These are phyloP conservation scores for Geotrichum siamense DNA, from an alignment of 1,139 yeast species.

Conservation along the genomic window DNA sequence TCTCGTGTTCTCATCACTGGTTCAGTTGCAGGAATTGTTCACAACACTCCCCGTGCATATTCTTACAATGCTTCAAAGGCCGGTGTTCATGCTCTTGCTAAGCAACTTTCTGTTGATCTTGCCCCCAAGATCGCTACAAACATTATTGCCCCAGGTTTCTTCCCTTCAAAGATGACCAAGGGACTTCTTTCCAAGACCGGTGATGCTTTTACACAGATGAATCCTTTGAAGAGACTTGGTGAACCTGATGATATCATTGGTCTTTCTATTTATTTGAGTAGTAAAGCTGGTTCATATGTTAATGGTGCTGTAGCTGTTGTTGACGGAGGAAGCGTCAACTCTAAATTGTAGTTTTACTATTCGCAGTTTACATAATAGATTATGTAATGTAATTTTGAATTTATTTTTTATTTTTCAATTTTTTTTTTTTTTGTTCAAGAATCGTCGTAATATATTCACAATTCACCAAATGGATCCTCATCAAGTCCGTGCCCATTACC, in stretches of 20 bases:
- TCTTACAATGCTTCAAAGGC: conserved; percentile 75
- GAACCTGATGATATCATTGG: conserved; percentile 53
- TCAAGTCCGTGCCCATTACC: conserved; percentile 20
- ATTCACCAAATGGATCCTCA: not conserved
- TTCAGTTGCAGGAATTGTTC: conserved; percentile 44
- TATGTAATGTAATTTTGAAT: not conserved
- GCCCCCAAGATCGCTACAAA: conserved; percentile 65
- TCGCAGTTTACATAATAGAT: too few species aligned
- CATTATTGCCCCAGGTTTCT: conserved; percentile 70
- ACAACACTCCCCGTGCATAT: conserved; percentile 55
- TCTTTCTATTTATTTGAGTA: conserved; percentile 52
- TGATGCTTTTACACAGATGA: conserved; percentile 38
- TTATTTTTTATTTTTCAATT: too few species aligned
- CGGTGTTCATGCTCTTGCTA: conserved; percentile 65
- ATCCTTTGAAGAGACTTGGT: conserved; percentile 65
- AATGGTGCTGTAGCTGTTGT: conserved; percentile 69
- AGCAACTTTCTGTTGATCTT: conserved; percentile 53
- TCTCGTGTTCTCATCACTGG: conserved; percentile 62
- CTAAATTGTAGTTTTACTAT: conserved; percentile 25
- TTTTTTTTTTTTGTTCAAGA: not conserved
- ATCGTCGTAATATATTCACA: not conserved
- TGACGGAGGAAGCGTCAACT: conserved; percentile 55
- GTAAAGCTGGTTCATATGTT: conserved; percentile 53
- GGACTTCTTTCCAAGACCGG: conserved; percentile 52
- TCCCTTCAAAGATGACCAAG: conserved; percentile 70